A percentile compares a stretch with the other conserved stretches of the same genome.
These are phyloP conservation scores for Silybum marianum DNA, from an alignment of 129 eudicot genomes.

Conservation along the genomic window DNA sequence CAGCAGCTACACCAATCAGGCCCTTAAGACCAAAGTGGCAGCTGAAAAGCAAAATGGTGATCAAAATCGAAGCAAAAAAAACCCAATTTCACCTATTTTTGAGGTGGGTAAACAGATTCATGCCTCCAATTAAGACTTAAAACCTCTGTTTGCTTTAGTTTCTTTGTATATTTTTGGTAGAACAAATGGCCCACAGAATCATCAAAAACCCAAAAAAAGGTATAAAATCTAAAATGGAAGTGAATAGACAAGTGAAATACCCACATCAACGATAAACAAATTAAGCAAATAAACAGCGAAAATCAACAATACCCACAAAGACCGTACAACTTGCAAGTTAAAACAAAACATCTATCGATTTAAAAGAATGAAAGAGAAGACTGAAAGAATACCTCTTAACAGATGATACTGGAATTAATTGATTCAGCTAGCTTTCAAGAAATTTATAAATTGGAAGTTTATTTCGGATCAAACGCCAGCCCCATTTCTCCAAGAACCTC, in stretches of 20 bases:
- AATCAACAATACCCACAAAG: constrained; percentile 7
- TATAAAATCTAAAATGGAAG: constrained; percentile 1
- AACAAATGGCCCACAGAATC: constrained; percentile 34
- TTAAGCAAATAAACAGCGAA: constrained; percentile 14
- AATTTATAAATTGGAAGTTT: constrained; percentile 6
- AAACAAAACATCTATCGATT: not conserved
- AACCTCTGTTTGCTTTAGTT: constrained; percentile 5
- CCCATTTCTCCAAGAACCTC: constrained; percentile 27
- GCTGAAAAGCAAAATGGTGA: not conserved
- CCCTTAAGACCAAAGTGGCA: too few species aligned
- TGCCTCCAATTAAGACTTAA: not conserved
- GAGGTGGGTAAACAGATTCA: not conserved
- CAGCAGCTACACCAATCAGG: too few species aligned
- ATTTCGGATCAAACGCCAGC: constrained; percentile 13
- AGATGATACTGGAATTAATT: not conserved
- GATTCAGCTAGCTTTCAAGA: not conserved
- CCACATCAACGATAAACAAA: not conserved
- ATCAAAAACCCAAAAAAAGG: not conserved
- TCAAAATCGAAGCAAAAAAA: not conserved
- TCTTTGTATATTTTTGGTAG: not conserved
- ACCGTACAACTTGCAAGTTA: constrained; percentile 2
- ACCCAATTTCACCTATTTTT: not conserved
- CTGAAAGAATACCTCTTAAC: constrained; percentile 16
- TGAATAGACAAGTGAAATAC: constrained; percentile 10
- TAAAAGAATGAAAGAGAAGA: not conserved